Percentiles rank a stretch among this genome's conserved stretches.
phyloP scores from a whole-genome alignment of 1,139 yeast species.

The Blastobotrys raffinosifermentans region DNA sequence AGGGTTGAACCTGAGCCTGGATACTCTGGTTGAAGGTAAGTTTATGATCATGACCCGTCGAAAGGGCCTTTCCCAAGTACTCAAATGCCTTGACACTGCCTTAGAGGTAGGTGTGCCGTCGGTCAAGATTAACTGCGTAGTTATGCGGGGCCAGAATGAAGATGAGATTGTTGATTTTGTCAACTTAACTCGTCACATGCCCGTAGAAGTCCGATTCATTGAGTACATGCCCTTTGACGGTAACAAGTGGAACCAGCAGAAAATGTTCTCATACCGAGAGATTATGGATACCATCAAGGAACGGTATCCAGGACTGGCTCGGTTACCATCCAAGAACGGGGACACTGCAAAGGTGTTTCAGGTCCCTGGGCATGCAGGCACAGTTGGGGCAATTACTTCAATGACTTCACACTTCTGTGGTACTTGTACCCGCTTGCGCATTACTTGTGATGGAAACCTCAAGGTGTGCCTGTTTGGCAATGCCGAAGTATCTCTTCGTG shows the following conservation, averaged over 20 bases:
- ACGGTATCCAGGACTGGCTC: constrained; percentile 23
- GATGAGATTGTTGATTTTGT: constrained; percentile 45
- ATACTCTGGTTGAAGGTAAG: constrained; percentile 46
- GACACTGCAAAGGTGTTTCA: constrained; percentile 44
- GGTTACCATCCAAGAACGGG: constrained; percentile 33
- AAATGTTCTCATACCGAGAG: constrained; percentile 41
- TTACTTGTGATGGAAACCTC: constrained; percentile 47
- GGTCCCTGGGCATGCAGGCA: constrained; percentile 39
- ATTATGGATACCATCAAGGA: constrained; percentile 33
- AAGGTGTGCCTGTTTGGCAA: constrained; percentile 50
- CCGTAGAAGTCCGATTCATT: constrained; percentile 45
- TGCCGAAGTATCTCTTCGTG: constrained; percentile 43
- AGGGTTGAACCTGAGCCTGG: constrained; percentile 42
- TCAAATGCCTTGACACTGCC: constrained; percentile 40
- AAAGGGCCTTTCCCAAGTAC: constrained; percentile 41
- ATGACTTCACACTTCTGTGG: constrained; percentile 49
- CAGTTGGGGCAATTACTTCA: constrained; percentile 46
- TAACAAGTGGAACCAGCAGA: constrained; percentile 42
- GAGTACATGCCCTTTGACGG: constrained; percentile 55
- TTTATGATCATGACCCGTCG: constrained; percentile 44
- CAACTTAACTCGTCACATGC: constrained; percentile 33
- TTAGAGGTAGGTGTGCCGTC: constrained; percentile 39
- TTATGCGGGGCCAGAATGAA: constrained; percentile 45
- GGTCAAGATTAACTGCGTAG: constrained; percentile 44
- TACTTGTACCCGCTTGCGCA: constrained; percentile 43